Evolutionary conservation across 345 rosid genomes (phyloP), one percentile per base, ranked within the genome.

Genomic region (Moringa oleifera): DNA sequence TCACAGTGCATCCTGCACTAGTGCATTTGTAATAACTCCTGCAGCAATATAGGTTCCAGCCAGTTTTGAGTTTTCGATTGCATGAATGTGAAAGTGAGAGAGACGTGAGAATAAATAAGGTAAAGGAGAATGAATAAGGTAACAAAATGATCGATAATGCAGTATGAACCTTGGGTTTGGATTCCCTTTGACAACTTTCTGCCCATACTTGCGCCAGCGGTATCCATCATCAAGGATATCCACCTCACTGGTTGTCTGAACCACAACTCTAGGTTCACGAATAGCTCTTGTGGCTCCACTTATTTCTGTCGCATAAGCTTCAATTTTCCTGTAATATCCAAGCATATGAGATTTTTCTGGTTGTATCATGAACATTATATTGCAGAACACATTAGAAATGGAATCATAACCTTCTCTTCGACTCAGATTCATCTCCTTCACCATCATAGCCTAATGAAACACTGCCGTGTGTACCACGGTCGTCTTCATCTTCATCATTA

Each of bases 1-100:
- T 86, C 66, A 94, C 99, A 0, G 89, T 74, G 80, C 99, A 94
- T 63, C 95, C 96, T 7, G 96, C 80, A 57, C 81, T 90, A 1
- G 99, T 94, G 76, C 99, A 94, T 81, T 94, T 94, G 79, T 94
- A 94, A 65, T 94, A 94, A 66, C 99, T 94, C 97, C 99, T 94
- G 71, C 62, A 66, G 45, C 18, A 62, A 47, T 36, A 20, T 18
- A 54, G 41, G 2, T n/a, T n/a, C n/a, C n/a, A n/a, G 33, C 47
- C 52, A 51, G 68, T 45, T 55, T 72, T 18, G 20, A 17, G 52
- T 61, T 23, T 17, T 13, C 50, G 41, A 33, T 47, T 54, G 51
- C 19, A 23, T 37, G 1, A 41, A 15, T 1, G 6, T 4, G 53
- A 25, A 6, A 18, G 24, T 1, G 13, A 49, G 46, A 25, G 51